Conservation (phyloP, 2,329 filamentous ascomycete genomes). For the Botrytis paeoniae region DNA sequence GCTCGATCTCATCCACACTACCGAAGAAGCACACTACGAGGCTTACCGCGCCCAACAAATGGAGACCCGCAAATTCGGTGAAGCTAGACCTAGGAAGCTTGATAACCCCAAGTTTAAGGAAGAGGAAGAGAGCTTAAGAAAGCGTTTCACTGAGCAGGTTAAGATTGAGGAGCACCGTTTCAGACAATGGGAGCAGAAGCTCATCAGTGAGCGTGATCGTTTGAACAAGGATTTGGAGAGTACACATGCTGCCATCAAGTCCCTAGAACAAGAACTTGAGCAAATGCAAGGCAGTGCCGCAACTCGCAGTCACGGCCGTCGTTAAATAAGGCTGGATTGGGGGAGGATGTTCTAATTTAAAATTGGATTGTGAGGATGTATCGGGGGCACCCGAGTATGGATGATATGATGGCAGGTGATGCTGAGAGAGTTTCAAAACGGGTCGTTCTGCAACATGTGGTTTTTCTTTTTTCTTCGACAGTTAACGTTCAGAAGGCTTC, state of each 20-base stretch:
- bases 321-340: slow-evolving; percentile 50
- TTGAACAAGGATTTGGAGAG: slow-evolving; percentile 99
- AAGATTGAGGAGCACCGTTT: slow-evolving; percentile 99
- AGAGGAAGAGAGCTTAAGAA: slow-evolving; percentile 95
- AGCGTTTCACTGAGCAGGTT: slow-evolving; percentile 99
- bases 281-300: slow-evolving; percentile 79
- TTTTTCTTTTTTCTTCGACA: slow-evolving; percentile 27
- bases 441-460: slow-evolving; percentile 26
- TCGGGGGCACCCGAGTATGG: slow-evolving; percentile 16
- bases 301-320: slow-evolving; percentile 87
- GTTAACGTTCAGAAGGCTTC: slow-evolving; percentile 21
- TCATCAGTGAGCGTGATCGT: slow-evolving; percentile 96
- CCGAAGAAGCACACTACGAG: slow-evolving; percentile 98
- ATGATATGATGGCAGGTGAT: slow-evolving; percentile 25
- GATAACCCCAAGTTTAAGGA: slow-evolving; percentile 99
- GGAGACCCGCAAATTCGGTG: slow-evolving; percentile 99
- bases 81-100: slow-evolving; percentile 93
- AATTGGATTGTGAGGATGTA: slow-evolving; percentile 20
- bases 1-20: slow-evolving; percentile 99
- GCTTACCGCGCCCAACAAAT: slow-evolving; percentile 98
- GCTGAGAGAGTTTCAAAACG: slow-evolving; percentile 34
- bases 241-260: slow-evolving; percentile 92
- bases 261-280: slow-evolving; percentile 89
- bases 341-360: slow-evolving; percentile 11
- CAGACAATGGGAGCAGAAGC: slow-evolving; percentile 99